Percentiles rank a stretch among this genome's conserved stretches.
These are phyloP conservation scores for Salix arbutifolia DNA, from an alignment of 345 rosid genomes.

Conservation along the genomic window DNA sequence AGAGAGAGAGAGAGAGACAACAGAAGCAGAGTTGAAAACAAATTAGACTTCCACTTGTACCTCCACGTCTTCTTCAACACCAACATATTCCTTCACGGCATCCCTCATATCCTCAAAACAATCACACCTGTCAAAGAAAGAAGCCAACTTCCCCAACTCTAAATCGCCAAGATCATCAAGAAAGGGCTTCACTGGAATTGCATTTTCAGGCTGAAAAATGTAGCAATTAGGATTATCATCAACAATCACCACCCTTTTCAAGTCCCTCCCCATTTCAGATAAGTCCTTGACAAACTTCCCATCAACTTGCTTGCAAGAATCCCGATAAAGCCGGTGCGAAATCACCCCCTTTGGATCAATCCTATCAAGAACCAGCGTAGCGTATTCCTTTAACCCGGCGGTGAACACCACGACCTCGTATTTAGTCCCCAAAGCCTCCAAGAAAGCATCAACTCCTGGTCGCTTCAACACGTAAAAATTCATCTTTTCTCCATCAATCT, in stretches of 20 bases:
- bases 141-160: conserved; percentile 50
- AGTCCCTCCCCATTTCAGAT: conserved; percentile 58
- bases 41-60: background rate
- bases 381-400: conserved; percentile 79
- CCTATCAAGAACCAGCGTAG: conserved; percentile 62
- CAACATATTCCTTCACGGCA: conserved; percentile 51
- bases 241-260: conserved; percentile 58
- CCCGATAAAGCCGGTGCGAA: conserved; percentile 62
- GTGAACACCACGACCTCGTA: conserved; percentile 82
- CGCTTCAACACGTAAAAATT: conserved; percentile 79
- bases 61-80: background rate
- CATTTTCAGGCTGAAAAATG: conserved; percentile 70
- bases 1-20: background rate
- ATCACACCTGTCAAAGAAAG: conserved; percentile 52
- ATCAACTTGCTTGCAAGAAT: conserved; percentile 59
- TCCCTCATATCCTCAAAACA: conserved; percentile 63
- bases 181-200: conserved; percentile 67
- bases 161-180: conserved; percentile 45
- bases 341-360: conserved; percentile 54
- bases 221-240: conserved; percentile 85
- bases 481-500: conserved; percentile 52
- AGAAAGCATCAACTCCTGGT: conserved; percentile 73
- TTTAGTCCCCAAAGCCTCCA: conserved; percentile 47
- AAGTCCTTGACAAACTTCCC: conserved; percentile 80
- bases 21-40: background rate